These are phyloP conservation scores for Stachybotrys elegans DNA, from an alignment of 2,329 filamentous ascomycete genomes.

Conservation along the genomic window DNA sequence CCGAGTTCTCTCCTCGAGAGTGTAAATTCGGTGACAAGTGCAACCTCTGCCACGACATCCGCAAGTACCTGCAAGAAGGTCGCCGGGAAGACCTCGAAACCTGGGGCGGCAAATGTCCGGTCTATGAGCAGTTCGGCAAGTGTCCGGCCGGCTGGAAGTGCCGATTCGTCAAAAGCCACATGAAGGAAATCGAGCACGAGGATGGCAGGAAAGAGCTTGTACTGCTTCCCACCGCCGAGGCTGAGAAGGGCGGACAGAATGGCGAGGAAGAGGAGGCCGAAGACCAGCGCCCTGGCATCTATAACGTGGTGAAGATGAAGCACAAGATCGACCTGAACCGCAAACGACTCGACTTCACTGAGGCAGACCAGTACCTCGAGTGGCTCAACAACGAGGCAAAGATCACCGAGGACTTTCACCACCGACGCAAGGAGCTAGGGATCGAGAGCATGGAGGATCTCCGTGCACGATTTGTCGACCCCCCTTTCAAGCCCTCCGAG, in stretches of 20 bases:
- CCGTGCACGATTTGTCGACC: conserved; percentile 76
- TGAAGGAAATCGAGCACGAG: conserved; percentile 68
- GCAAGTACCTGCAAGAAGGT: conserved; percentile 77
- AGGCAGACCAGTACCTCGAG: conserved; percentile 68
- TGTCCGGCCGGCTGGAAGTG: conserved; percentile 92
- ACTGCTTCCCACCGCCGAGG: conserved; percentile 44
- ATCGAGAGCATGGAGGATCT: conserved; percentile 57
- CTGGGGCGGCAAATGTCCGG: conserved; percentile 73
- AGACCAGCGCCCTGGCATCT: conserved; percentile 58
- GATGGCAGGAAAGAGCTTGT: conserved; percentile 82
- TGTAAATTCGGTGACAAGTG: conserved; percentile 80
- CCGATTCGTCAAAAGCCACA: conserved; percentile 83
- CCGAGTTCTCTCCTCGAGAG: conserved; percentile 75
- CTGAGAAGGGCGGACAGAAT: conserved; percentile 25
- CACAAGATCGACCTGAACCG: conserved; percentile 72
- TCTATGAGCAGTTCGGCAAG: conserved; percentile 69
- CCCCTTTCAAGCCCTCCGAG: conserved; percentile 84
- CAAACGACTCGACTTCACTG: conserved; percentile 64
- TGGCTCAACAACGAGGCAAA: conserved; percentile 67
- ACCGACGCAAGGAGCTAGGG: conserved; percentile 36
- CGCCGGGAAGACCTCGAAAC: conserved; percentile 75
- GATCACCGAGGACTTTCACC: conserved; percentile 32
- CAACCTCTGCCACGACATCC: conserved; percentile 76
- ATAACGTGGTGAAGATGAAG: conserved; percentile 67
- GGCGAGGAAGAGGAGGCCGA: conserved; percentile 35